phyloP scores from a whole-genome alignment of 2,329 filamentous ascomycete genomes.

The Fusarium nurragi region DNA sequence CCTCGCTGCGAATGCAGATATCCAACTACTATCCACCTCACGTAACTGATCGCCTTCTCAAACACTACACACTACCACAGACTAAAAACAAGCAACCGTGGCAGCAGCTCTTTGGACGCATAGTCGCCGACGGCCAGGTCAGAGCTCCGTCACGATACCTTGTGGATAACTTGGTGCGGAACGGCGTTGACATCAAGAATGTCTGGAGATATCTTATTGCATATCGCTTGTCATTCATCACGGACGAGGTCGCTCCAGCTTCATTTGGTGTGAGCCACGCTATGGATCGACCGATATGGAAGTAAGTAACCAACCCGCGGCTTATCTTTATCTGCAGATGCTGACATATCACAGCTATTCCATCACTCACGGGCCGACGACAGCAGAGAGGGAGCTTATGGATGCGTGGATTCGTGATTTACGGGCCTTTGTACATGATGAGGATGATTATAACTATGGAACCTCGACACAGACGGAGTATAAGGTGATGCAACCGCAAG shows the following conservation, averaged over 20 bases:
- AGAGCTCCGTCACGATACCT: conserved; percentile 13
- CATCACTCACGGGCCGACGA: not conserved
- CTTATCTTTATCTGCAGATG: fast-evolving
- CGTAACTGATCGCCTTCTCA: conserved; percentile 6
- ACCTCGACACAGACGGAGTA: not conserved
- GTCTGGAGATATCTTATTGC: conserved; percentile 19
- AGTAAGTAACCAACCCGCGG: not conserved
- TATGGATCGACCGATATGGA: conserved; percentile 19
- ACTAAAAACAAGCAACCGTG: not conserved
- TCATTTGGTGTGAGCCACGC: conserved; percentile 17
- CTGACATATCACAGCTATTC: not conserved
- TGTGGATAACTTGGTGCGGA: conserved; percentile 3
- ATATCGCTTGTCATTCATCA: conserved; percentile 3
- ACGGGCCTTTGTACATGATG: not conserved
- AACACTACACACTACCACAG: not conserved
- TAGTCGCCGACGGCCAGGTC: conserved; percentile 9
- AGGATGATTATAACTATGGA: not conserved
- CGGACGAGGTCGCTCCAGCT: not conserved
- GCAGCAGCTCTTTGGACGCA: conserved; percentile 7
- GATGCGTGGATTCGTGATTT: not conserved
- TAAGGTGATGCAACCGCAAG: conserved; percentile 9
- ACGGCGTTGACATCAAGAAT: not conserved
- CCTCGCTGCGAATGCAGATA: not conserved
- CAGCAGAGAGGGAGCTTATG: not conserved
- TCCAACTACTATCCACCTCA: conserved; percentile 3